phyloP scores from a whole-genome alignment of 2,329 filamentous ascomycete species.

The Neonectria punicea region DNA sequence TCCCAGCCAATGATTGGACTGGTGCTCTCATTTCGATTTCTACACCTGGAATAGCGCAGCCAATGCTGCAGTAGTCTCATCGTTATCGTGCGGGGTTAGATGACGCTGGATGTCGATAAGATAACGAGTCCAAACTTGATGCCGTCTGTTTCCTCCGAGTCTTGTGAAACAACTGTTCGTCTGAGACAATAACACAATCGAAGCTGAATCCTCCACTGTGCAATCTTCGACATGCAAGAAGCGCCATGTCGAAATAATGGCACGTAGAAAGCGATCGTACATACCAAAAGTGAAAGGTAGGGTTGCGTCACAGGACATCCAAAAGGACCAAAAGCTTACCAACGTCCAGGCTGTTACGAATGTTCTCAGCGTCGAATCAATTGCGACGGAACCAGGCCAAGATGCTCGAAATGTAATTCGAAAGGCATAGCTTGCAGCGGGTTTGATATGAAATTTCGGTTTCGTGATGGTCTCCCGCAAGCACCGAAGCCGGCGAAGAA shows the following conservation, averaged over 20 bases:
- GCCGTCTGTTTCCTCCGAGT: not conserved
- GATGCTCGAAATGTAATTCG: constrained; percentile 8
- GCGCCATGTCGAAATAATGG: not conserved
- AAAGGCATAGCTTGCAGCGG: constrained; percentile 19
- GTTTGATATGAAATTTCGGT: constrained; percentile 14
- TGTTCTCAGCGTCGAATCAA: constrained; percentile 21
- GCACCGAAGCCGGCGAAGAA: not conserved
- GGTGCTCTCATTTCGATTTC: constrained; percentile 13
- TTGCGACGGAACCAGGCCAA: constrained; percentile 14
- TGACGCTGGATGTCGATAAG: not conserved
- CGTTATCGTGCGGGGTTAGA: not conserved
- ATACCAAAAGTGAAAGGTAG: constrained; percentile 22
- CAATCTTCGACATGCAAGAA: not conserved
- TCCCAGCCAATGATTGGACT: not conserved
- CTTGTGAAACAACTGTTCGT: no score
- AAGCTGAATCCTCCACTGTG: not conserved
- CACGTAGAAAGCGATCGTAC: constrained; percentile 19
- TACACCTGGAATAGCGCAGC: not conserved
- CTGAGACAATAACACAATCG: no score
- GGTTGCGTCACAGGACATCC: not conserved
- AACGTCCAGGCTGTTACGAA: constrained; percentile 7
- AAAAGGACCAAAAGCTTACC: not conserved
- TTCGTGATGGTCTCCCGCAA: constrained; percentile 12
- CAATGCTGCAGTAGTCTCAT: not conserved
- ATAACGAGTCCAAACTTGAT: not conserved